These are phyloP conservation scores for Dillenia turbinata DNA, from an alignment of 164 flowering plant species.

Conservation along the genomic window DNA sequence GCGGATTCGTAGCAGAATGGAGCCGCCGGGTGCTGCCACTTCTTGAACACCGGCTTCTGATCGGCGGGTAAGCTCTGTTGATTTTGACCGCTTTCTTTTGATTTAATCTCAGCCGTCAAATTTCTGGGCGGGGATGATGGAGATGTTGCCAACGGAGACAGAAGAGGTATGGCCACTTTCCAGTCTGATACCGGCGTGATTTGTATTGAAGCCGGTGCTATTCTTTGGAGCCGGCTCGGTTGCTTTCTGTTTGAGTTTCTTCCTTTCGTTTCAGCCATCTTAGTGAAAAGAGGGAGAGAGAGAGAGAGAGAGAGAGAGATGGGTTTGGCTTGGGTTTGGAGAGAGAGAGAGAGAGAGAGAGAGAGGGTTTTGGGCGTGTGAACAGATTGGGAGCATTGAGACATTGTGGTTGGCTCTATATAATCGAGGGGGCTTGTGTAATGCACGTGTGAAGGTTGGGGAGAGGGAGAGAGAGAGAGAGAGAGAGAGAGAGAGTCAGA, in stretches of 20 bases:
- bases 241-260: slow-evolving; percentile 7
- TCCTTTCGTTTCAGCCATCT: slow-evolving; percentile 12
- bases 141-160: slow-evolving; percentile 38
- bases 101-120: slow-evolving; percentile 7
- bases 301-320: slow-evolving; percentile 2
- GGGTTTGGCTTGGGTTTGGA: neutral
- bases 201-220: slow-evolving; percentile 42
- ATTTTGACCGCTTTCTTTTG: slow-evolving; percentile 4
- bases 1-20: slow-evolving; percentile 32
- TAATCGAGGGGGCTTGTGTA: no score
- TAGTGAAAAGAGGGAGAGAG: neutral
- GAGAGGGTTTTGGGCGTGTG: no score
- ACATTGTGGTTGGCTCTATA: no score
- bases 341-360: neutral
- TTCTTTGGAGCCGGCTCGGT: slow-evolving; percentile 39
- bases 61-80: slow-evolving; percentile 5
- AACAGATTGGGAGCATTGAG: no score
- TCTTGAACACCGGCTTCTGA: slow-evolving; percentile 28
- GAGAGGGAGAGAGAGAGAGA: no score
- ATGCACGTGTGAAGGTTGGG: no score
- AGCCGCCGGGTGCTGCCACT: slow-evolving; percentile 50
- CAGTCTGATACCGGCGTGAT: slow-evolving; percentile 26
- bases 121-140: slow-evolving; percentile 15
- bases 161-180: slow-evolving; percentile 52
- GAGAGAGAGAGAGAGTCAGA: no score